Conservation (phyloP, 2,329 filamentous ascomycete genomes). For the Alternaria sp. region DNA sequence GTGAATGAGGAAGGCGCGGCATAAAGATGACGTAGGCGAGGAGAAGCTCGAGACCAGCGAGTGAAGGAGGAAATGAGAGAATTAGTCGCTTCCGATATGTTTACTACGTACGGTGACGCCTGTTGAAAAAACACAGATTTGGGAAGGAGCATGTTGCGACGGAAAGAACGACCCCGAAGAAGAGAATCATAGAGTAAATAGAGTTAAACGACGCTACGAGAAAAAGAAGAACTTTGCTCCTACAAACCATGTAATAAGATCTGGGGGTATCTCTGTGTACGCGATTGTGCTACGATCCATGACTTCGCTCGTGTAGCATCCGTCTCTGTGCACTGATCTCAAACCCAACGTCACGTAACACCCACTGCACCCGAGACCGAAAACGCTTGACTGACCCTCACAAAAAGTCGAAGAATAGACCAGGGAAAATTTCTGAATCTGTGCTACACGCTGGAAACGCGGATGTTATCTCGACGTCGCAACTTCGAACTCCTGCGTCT, state of each 20-base stretch:
- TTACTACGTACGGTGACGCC: background rate
- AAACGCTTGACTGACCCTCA: background rate
- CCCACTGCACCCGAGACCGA: constrained; percentile 6
- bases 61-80: background rate
- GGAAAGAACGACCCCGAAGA: background rate
- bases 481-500: background rate
- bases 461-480: background rate
- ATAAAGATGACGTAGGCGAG: constrained; percentile 13
- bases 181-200: background rate
- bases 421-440: background rate
- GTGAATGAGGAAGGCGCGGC: constrained; percentile 12
- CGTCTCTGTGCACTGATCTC: constrained; percentile 12
- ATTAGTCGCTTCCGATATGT: background rate
- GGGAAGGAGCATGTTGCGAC: background rate
- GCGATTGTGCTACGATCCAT: constrained; percentile 10
- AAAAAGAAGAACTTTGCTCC: background rate
- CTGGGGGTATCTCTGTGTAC: constrained; percentile 19
- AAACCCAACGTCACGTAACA: constrained; percentile 14
- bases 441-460: background rate
- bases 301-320: constrained; percentile 8
- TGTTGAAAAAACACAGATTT: background rate
- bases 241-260: constrained; percentile 17
- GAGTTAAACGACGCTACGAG: background rate
- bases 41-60: background rate
- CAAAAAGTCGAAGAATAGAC: background rate